phyloP scores from a whole-genome alignment of 495 filamentous ascomycete genomes.

The Penicillium odoratum region DNA sequence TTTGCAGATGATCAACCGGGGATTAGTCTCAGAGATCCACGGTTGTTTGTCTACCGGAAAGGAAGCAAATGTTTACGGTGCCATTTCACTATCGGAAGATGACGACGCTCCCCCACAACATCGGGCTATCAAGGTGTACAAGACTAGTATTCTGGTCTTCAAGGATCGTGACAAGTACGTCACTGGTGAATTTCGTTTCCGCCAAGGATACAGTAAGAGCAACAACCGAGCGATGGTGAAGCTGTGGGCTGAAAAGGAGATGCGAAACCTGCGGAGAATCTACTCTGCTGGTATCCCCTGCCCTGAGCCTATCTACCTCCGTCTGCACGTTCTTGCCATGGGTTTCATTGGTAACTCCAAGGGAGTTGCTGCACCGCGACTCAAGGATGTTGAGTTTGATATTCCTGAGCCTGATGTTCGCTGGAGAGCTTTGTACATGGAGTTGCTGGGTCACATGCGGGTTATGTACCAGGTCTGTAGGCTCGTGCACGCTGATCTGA shows the following conservation, averaged over 20 bases:
- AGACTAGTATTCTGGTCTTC: conserved; percentile 93
- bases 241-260: conserved; percentile 97
- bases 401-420: conserved; percentile 55
- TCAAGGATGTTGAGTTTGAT: conserved; percentile 70
- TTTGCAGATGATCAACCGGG: conserved; percentile 88
- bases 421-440: conserved; percentile 76
- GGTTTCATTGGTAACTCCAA: conserved; percentile 84
- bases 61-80: conserved; percentile 95
- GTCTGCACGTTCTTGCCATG: conserved; percentile 92
- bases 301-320: conserved; percentile 84
- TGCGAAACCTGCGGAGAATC: conserved; percentile 86
- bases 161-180: conserved; percentile 97
- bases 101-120: conserved; percentile 51
- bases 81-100: conserved; percentile 54
- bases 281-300: conserved; percentile 81
- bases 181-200: conserved; percentile 83
- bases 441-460: conserved; percentile 85
- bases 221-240: conserved; percentile 95
- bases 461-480: conserved; percentile 86
- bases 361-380: conserved; percentile 79
- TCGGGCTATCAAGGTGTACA: conserved; percentile 96
- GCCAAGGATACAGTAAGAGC: conserved; percentile 82
- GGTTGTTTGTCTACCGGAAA: conserved; percentile 94
- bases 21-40: conserved; percentile 78
- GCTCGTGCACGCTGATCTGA: conserved; percentile 93